Conservation (phyloP, 108 stramenopile genomes). For the Mediolabrus comicus region DNA sequence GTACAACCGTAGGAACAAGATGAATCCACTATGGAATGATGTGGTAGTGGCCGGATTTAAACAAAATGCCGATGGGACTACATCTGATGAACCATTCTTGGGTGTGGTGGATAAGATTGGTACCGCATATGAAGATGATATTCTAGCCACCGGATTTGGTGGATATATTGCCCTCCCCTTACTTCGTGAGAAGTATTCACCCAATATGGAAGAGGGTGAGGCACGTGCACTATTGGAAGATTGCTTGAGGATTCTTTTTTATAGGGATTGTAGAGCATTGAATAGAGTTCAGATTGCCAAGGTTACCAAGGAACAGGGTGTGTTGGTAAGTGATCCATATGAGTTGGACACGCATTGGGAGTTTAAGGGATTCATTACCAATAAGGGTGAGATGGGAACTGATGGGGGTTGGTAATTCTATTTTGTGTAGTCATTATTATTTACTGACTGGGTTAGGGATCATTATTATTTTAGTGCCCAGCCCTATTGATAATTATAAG, state of each 20-base stretch:
- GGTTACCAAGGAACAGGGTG: slow-evolving; percentile 59
- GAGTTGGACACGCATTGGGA: slow-evolving; percentile 81
- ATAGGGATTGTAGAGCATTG: slow-evolving; percentile 94
- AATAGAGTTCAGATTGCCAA: slow-evolving; percentile 97
- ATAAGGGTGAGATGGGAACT: slow-evolving; percentile 70
- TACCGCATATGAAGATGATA: slow-evolving; percentile 92
- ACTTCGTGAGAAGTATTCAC: slow-evolving; percentile 89
- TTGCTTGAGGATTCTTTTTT: slow-evolving; percentile 96
- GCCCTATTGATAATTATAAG: background rate
- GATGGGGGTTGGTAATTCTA: slow-evolving; percentile 78
- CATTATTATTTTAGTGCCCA: background rate
- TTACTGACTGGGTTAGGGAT: background rate
- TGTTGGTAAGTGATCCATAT: slow-evolving; percentile 85
- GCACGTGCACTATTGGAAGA: slow-evolving; percentile 96
- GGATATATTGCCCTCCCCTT: slow-evolving; percentile 94
- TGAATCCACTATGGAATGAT: slow-evolving; percentile 99
- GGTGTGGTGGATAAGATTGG: slow-evolving; percentile 97
- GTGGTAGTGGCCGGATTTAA: slow-evolving; percentile 88
- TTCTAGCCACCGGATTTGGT: slow-evolving; percentile 97
- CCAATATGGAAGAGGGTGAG: slow-evolving; percentile 91
- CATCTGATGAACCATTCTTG: slow-evolving; percentile 71
- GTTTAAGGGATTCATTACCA: slow-evolving; percentile 62
- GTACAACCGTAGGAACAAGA: slow-evolving; percentile 93
- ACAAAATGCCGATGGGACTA: slow-evolving; percentile 35
- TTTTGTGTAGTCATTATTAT: background rate